Base-by-base conservation (phyloP, 2,329 filamentous ascomycete genomes). In the Herpotrichia juniperi region DNA sequence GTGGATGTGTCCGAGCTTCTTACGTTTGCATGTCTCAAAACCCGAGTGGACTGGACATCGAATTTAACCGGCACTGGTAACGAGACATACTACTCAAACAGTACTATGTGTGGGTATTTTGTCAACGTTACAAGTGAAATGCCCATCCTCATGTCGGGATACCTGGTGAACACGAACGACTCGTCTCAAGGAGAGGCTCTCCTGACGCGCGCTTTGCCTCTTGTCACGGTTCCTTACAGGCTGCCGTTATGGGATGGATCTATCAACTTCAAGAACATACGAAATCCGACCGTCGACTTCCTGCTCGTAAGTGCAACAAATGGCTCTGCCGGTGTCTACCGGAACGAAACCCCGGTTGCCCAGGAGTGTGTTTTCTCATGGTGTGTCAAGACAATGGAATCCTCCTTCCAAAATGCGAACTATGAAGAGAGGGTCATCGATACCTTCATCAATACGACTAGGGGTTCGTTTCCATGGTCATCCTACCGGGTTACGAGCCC, bases 341-440 rank as follows among this genome's bases (percentile, higher is more conserved):
- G 34, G 16, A 39, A 52, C 28, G 24, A 46, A 11, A 57, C 26
- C 1, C 54, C 57, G 19, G 19, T 19, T 31, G 46, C 49, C 9
- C 24, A 43, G 2, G 57, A 60, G 37, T 60, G 57, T 39, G 31
- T 60, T 9, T 30, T 60, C 2, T 42, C 49, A 9, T 62, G 50
- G 52, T 62, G 59, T 37, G 53, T 61, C 10, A 55, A 61, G 26
- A 57, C 45, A 2, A 58, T 63, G 12, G 21, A 46, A 19, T 59
- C 57, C 3, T 54, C 55, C 0, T 62, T 54, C 34, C 9, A 50
- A 10, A 7, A 39, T 3, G 59, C 42, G 2, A 42, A 28, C 4
- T 61, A 62, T 42, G 46, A 26, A 2, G 58, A 63, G 46, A 46
- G 47, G 8, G 43, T 59, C 16, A 39, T 46, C 11, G 40, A 50